Conservation (phyloP, 2,329 filamentous ascomycete species). For the Phaeosphaeria sp. region DNA sequence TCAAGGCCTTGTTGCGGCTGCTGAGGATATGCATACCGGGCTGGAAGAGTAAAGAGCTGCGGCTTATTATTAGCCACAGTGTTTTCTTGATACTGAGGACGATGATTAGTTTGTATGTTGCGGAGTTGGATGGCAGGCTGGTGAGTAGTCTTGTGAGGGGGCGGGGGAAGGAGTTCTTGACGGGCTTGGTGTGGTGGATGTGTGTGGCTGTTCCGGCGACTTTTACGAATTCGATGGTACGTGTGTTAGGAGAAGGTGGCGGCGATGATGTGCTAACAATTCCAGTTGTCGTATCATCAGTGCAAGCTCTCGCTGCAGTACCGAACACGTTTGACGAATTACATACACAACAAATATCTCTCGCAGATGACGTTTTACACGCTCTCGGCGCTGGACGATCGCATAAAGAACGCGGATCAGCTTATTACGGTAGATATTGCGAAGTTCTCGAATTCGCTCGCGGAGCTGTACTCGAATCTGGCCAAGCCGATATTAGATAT, state of each 20-base stretch:
- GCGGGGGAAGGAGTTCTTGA: slow-evolving; percentile 87
- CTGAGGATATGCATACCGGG: slow-evolving; percentile 89
- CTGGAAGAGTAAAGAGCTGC: slow-evolving; percentile 85
- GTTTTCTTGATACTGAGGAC: slow-evolving; percentile 91
- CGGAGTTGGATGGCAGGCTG: slow-evolving; percentile 90
- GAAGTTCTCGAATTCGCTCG: slow-evolving; percentile 93
- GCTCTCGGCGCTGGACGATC: slow-evolving; percentile 90
- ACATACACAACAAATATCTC: slow-evolving; percentile 94
- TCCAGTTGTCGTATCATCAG: slow-evolving; percentile 93
- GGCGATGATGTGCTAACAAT: slow-evolving; percentile 22
- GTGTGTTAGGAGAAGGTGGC: too few relatives aligned
- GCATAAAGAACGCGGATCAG: slow-evolving; percentile 98
- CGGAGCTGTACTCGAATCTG: slow-evolving; percentile 94
- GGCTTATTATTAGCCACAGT: slow-evolving; percentile 87
- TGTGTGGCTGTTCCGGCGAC: slow-evolving; percentile 92
- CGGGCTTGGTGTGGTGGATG: slow-evolving; percentile 97
- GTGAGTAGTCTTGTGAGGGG: slow-evolving; percentile 93
- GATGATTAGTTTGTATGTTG: slow-evolving; percentile 92
- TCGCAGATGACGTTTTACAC: slow-evolving; percentile 99
- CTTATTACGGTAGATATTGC: slow-evolving; percentile 96
- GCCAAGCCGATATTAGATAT: slow-evolving; percentile 95
- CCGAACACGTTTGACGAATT: slow-evolving; percentile 87
- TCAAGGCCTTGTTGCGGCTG: slow-evolving; percentile 77
- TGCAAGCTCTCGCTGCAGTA: slow-evolving; percentile 93
- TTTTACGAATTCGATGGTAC: slow-evolving; percentile 97